Evolutionary conservation across 2,329 filamentous ascomycete genomes (phyloP), one percentile per base, ranked within the genome.

Genomic region (Hypoxylon sp.): DNA sequence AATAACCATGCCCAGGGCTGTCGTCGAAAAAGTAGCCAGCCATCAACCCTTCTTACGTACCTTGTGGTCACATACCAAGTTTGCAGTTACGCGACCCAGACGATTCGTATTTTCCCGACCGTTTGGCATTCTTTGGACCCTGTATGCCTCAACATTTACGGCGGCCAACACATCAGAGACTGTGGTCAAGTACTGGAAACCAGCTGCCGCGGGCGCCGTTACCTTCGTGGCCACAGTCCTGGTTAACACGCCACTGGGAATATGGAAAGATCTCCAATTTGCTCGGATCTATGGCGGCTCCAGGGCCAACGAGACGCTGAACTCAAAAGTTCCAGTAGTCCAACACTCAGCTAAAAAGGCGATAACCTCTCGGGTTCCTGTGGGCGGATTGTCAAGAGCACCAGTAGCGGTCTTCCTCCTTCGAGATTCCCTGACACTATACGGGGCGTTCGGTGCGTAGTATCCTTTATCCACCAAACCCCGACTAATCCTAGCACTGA

Each of bases 201-300:
- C 28, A 30, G 50, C 50, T 2, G 17, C 32, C 2, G 32, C 19
- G 6, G 50, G 50, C 2, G 23, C 32, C 9, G 17, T 52, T 2
- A 38, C 32, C 30, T 38, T 32, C 2, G 11, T 32, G n/a, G 50
- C 50, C 32, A 32, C 32, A 32, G 30, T 52, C 17, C n/a, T 38
- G 28, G 50, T 52, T 2, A 52, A 52, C 32, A 25, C 19, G 11
- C 50, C 50, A 4, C 5, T 52, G 10, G 17, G 50, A 30, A 32
- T 52, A 17, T 52, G 50, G 50, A 52, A 52, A 9, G 50, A 52
- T 13, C 28, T 52, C n/a, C 32, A 14, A 1, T 52, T 52, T 14
- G 50, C 50, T 0, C 30, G 32, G 17, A 34, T 38, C 19, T 52
- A 34, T 19, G 50, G 50, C 10, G 32, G 21, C 13, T 5, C 28